Conservation (phyloP, 345 rosid species). For the Pistacia atlantica region DNA sequence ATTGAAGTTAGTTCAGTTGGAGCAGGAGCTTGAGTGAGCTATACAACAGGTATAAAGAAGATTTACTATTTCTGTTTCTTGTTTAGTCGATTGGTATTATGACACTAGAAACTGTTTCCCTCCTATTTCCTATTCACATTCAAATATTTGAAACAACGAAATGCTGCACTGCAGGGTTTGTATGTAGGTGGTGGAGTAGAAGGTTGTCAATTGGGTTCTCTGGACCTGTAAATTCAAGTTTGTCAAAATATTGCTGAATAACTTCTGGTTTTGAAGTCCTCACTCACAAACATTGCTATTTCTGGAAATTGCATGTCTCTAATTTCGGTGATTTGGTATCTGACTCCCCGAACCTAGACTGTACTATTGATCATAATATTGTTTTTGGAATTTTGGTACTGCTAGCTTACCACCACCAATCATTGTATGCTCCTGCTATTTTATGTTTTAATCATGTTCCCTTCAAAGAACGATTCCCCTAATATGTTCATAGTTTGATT, state of each 20-base stretch:
- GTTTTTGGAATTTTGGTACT: not conserved
- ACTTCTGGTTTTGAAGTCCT: not conserved
- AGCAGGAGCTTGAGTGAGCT: slow-evolving; percentile 78
- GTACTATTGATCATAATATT: no score
- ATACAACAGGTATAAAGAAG: slow-evolving; percentile 67
- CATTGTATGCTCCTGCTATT: not conserved
- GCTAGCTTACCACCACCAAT: not conserved
- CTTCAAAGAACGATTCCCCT: not conserved
- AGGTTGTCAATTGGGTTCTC: slow-evolving; percentile 50
- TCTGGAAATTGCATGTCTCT: not conserved
- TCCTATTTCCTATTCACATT: not conserved
- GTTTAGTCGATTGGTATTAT: not conserved
- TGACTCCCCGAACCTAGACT: not conserved
- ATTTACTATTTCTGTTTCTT: not conserved
- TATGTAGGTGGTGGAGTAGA: slow-evolving; percentile 58
- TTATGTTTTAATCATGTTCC: not conserved
- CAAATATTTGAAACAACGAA: not conserved
- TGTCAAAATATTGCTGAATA: slow-evolving; percentile 13
- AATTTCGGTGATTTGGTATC: not conserved
- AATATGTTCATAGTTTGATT: not conserved
- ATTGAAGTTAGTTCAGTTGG: slow-evolving; percentile 76
- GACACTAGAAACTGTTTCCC: not conserved
- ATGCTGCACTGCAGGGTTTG: slow-evolving; percentile 51
- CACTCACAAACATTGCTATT: not conserved
- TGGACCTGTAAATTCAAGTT: slow-evolving; percentile 66